Base-by-base conservation (phyloP, 176 grass and related monocot species). In the Typha latifolia region DNA sequence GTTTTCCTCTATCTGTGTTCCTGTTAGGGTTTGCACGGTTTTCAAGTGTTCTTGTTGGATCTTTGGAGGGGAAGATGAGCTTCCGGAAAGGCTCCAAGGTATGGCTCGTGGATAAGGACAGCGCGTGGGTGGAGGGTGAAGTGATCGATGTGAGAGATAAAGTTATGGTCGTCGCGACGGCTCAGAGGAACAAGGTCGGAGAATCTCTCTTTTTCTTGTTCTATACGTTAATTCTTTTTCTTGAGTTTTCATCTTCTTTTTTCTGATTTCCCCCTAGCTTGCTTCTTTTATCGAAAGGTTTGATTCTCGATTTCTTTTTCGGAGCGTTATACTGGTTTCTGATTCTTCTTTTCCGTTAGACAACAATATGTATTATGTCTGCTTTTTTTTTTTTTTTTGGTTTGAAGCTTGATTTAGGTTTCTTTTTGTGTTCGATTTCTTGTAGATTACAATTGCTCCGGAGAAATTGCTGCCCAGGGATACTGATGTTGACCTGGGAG, bases 31-130 rank as follows among this genome's bases (percentile, higher is more conserved):
- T 20, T 66, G 48, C 62, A 66, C 62, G 69, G 63, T 74, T 65
- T 48, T 67, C 34, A 32, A 10, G 62, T 62, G 23, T 4, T 72
- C 21, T 15, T 68, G 22, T 56, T 31, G 10, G 74, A 49, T 64
- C 13, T 50, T 48, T 4, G 43, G 62, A 16, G 64, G 49, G 19
- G 51, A 72, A 74, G 83, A 92, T 97, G 85, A 89, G 89, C 83
- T 97, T 80, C 63, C 78, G 85, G 74, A 93, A 93, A 81, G 94
- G 94, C 48, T 90, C 79, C 62, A 97, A 90, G 78, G 94, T 93
- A 0, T 97, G 94, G 89, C 68, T 97, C 31, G 83, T 93, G 73
- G 94, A 97, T 79, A 92, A 84, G 79, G 89, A 85, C 59, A 77
- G 82, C 50, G 94, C 85, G 1, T 97, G 94, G 94, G 66, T 82